Conservation (phyloP, 2,329 filamentous ascomycete genomes). For the Aureobasidium sp. region DNA sequence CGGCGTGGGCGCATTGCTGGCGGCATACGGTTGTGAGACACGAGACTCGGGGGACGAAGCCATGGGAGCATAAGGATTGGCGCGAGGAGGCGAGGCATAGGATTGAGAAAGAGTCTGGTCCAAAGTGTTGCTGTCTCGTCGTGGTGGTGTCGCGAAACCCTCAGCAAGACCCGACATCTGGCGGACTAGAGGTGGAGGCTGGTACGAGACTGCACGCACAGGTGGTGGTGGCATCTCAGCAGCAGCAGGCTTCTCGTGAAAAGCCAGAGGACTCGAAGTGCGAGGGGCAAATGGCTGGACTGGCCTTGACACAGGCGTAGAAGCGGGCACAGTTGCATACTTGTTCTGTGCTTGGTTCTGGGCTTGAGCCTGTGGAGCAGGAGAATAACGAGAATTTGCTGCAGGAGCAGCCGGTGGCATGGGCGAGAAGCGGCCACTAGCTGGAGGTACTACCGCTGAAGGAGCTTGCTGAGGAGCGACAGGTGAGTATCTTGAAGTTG, state of each 20-base stretch:
- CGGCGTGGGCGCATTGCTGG: not conserved
- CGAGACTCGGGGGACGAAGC: constrained; percentile 9
- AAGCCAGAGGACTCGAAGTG: constrained; percentile 57
- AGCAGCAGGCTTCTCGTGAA: constrained; percentile 29
- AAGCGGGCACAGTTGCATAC: constrained; percentile 31
- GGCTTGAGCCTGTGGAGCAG: constrained; percentile 35
- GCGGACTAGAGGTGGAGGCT: constrained; percentile 1
- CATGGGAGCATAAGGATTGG: constrained; percentile 2
- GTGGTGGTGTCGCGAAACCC: not conserved
- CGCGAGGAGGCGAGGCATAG: constrained; percentile 7
- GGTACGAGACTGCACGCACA: constrained; percentile 11
- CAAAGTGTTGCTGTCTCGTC: constrained; percentile 1
- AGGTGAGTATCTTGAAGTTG: constrained; percentile 26
- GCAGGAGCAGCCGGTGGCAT: constrained; percentile 37
- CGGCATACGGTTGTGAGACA: not conserved
- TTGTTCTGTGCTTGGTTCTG: constrained; percentile 29
- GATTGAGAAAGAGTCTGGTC: not conserved
- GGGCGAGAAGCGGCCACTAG: constrained; percentile 24
- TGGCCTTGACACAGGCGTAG: constrained; percentile 25
- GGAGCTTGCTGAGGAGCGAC: constrained; percentile 25
- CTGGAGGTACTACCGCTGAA: constrained; percentile 21
- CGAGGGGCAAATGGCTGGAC: constrained; percentile 51
- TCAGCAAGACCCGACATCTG: constrained; percentile 1
- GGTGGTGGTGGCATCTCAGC: constrained; percentile 17
- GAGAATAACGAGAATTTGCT: constrained; percentile 49